phyloP scores from a whole-genome alignment of 164 flowering plant genomes.

The Brasenia schreberi region DNA sequence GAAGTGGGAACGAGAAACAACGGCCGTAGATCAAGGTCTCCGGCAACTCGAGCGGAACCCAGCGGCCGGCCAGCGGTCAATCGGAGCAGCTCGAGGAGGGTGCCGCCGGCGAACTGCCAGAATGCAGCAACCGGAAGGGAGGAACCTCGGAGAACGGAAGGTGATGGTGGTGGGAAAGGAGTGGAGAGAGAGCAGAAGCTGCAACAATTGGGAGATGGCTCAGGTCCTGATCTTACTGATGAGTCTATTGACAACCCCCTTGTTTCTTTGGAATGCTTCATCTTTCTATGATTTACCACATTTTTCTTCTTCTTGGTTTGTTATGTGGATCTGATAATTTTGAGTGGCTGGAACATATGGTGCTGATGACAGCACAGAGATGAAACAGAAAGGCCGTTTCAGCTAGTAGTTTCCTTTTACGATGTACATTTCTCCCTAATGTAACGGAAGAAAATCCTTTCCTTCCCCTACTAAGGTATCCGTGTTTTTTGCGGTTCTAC shows the following conservation, averaged over 20 bases:
- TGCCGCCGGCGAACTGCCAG: neutral
- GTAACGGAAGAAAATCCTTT: neutral
- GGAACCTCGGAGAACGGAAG: neutral
- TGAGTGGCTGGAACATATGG: neutral
- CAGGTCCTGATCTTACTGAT: neutral
- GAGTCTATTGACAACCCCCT: constrained; percentile 1
- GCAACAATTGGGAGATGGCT: neutral
- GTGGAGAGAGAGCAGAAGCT: neutral
- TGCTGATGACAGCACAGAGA: neutral
- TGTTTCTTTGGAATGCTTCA: constrained; percentile 3
- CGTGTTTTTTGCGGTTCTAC: neutral
- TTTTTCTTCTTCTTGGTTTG: neutral
- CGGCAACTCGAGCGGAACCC: neutral
- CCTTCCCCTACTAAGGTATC: neutral
- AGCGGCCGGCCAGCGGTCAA: neutral
- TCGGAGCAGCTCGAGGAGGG: neutral
- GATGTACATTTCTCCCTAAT: neutral
- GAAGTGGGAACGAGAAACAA: neutral
- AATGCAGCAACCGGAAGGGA: neutral
- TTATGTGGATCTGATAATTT: too few relatives aligned
- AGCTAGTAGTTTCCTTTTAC: neutral
- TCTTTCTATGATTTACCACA: neutral
- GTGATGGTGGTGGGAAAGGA: neutral
- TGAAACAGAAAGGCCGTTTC: neutral
- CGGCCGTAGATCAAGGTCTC: constrained; percentile 1